Evolutionary conservation across 345 rosid genomes (phyloP).

Genomic region (Eucalyptus polybractea): DNA sequence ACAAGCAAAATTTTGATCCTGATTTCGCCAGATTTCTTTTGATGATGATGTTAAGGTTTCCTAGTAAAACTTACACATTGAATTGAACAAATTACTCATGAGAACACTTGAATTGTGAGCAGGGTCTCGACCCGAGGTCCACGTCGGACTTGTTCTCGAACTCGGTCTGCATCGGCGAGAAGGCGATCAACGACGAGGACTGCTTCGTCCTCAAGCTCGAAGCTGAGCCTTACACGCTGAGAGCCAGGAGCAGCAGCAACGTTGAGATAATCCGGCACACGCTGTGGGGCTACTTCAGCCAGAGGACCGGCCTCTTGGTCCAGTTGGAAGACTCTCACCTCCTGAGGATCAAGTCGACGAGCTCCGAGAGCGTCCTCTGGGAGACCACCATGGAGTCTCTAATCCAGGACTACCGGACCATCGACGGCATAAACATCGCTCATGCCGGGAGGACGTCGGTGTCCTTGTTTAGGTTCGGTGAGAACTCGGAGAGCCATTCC

Average conservation of each 20-base stretch:
- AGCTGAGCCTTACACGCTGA: slow-evolving; percentile 37
- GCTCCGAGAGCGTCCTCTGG: slow-evolving; percentile 57
- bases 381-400: slow-evolving; percentile 85
- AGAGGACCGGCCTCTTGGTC: slow-evolving; percentile 70
- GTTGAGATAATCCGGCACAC: slow-evolving; percentile 76
- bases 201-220: slow-evolving; percentile 75
- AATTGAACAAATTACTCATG: background rate
- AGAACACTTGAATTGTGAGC: background rate
- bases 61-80: background rate
- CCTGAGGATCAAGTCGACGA: slow-evolving; percentile 45
- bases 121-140: slow-evolving; percentile 90
- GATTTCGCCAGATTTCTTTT: background rate
- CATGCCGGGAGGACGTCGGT: slow-evolving; percentile 63
- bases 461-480: slow-evolving; percentile 59
- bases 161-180: slow-evolving; percentile 70
- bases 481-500: slow-evolving; percentile 42
- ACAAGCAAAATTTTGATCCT: background rate
- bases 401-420: slow-evolving; percentile 57
- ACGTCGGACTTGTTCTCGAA: slow-evolving; percentile 61
- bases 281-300: slow-evolving; percentile 88
- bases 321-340: slow-evolving; percentile 79
- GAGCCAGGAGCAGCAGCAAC: slow-evolving; percentile 56
- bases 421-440: slow-evolving; percentile 80
- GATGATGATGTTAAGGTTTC: background rate
- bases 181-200: slow-evolving; percentile 48